Conservation (phyloP, 768 basidiomycete species). For the Lactifluus subvellereus region DNA sequence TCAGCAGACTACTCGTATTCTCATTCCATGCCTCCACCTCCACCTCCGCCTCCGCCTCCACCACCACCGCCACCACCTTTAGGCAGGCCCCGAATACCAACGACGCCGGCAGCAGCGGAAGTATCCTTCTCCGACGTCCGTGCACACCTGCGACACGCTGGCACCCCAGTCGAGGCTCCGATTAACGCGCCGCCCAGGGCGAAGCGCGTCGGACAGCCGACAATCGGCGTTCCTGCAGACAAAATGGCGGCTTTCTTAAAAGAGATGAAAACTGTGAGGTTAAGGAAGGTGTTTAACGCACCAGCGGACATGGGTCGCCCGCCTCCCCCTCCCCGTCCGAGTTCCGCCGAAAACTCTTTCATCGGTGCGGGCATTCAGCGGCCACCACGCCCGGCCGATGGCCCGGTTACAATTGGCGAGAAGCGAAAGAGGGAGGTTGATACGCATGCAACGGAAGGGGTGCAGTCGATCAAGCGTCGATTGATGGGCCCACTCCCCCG, state of each 20-base stretch:
- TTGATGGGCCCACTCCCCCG: constrained; percentile 10
- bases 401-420: constrained; percentile 2
- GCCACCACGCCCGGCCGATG: constrained; percentile 1
- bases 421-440: constrained; percentile 22
- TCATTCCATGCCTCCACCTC: constrained; percentile 19
- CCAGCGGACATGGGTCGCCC: constrained; percentile 24
- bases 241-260: constrained; percentile 79
- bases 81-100: constrained; percentile 18
- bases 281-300: constrained; percentile 50
- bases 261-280: constrained; percentile 70
- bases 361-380: constrained; percentile 12
- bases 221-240: constrained; percentile 65
- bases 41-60: constrained; percentile 22
- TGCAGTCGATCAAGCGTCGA: constrained; percentile 14
- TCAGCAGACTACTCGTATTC: constrained; percentile 6
- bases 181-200: constrained; percentile 44
- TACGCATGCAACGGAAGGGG: background rate
- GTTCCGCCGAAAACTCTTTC: constrained; percentile 4
- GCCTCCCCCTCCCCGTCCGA: constrained; percentile 19
- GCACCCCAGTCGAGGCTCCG: constrained; percentile 55
- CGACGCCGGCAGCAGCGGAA: constrained; percentile 28
- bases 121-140: constrained; percentile 53
- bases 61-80: constrained; percentile 7
- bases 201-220: constrained; percentile 52
- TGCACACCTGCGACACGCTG: constrained; percentile 57